Evolutionary conservation across 1,284 basidiomycete genomes (phyloP), one percentile per base, ranked within the genome.

Genomic region (Vanrija sp.): DNA sequence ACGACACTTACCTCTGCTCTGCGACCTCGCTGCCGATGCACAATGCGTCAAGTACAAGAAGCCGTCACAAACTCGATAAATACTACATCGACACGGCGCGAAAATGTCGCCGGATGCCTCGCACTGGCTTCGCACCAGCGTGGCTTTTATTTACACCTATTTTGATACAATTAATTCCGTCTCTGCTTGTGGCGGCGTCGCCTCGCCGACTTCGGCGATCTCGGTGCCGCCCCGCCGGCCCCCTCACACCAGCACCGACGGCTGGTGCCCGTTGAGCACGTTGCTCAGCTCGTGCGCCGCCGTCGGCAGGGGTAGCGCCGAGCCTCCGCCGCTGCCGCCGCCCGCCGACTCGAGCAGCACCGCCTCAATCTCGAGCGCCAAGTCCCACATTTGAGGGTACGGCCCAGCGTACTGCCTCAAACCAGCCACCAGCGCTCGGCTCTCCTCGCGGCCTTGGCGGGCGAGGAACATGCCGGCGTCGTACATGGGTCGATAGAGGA

Each of bases 401-500:
- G 77, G 65, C 21, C 67, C 62, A 4, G 76, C 87, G 71, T 94
- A 94, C 76, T 96, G 93, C 65, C 88, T 83, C 44, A 96, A 80
- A 6, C 88, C 93, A 9, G 82, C 83, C 64, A 94, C 86, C 70
- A 91, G 92, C 65, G 87, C 86, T 53, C 82, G 76, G 23, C 88
- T 87, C 76, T 95, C 92, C 4, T 85, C 84, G 19, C 88, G 84
- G 5, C 86, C 89, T 29, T 87, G 78, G n/a, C 85, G 82, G 3
- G 89, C 91, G 51, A 94, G 83, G n/a, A 90, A 79, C 49, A 81
- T 83, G 14, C 91, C 91, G 0, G 90, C 87, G 58, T 89, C 85
- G 61, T 88, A 88, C 68, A 89, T 86, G 63, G 85, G 85, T 64
- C 88, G 86, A 62, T 89, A 87, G 82, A 93, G 88, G 28, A 91